Evolutionary conservation across 192 early-diverging fungal genomes (phyloP), one percentile per base, ranked within the genome.

Genomic region (Dissophora globulifera): DNA sequence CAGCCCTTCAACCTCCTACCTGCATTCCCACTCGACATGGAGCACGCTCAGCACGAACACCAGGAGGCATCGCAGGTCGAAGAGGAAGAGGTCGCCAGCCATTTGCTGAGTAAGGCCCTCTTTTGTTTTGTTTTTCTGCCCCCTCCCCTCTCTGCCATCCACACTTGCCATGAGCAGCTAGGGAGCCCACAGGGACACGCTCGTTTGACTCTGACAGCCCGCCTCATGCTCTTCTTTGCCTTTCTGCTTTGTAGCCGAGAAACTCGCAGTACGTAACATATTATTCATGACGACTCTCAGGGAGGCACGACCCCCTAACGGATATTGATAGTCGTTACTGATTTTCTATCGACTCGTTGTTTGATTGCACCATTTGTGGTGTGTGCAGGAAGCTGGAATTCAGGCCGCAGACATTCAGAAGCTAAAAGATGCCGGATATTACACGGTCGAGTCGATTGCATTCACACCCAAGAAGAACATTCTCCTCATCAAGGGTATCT

Each of bases 401-500:
- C 84, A 86, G 55, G 79, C 84, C 13, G 78, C 86, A 7, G 93
- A 93, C 46, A 81, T 93, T 67, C 92, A 94, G 72, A 94, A 98
- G 76, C 90, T 99, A 13, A 86, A 72, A 26, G 94, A 94, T 6
- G 92, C 89, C 2, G 97, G 97, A 1, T 96, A 86, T 65, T 87
- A 88, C 78, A 99, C 96, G 0, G 88, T 99, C n/a, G 95, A 99
- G 72, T 76, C 94, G 2, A 84, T 99, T 47, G 96, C 96, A 31
- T 98, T 87, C 81, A 94, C 97, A 1, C 94, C 97, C 8, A 93
- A 92, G 76, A 97, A 96, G 81, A 66, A 81, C 47, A 78, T 98
- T 20, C 78, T 97, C 25, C 79, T 83, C 6, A 92, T 99, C 80
- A 99, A 99, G 75, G 97, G 97, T 33, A 91, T 97, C 63, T 94